A percentile compares a stretch with the other conserved stretches of the same genome.
These are phyloP conservation scores for Saccharomyces hybrid DNA, from an alignment of 1,139 yeast genomes.

Conservation along the genomic window DNA sequence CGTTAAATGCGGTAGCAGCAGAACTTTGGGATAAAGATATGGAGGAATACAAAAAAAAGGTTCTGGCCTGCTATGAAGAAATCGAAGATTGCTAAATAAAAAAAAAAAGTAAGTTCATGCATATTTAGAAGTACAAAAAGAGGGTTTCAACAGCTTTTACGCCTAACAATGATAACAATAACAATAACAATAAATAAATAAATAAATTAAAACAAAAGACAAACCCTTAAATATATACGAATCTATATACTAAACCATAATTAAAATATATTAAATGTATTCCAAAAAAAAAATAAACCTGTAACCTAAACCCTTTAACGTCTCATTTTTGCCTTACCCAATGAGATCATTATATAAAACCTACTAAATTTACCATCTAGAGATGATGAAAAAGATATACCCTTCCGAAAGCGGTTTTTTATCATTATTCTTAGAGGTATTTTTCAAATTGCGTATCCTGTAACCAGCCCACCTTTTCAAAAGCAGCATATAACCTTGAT, in stretches of 20 bases:
- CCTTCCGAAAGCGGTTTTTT: neutral
- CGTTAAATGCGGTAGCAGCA: conserved; percentile 43
- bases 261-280: neutral
- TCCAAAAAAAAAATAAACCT: neutral
- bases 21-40: conserved; percentile 40
- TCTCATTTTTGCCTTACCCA: neutral
- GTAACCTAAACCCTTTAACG: neutral
- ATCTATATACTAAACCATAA: neutral
- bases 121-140: too few relatives aligned
- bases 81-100: conserved; percentile 20
- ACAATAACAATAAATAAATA: neutral
- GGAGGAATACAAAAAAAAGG: conserved; percentile 38
- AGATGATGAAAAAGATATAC: neutral
- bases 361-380: neutral
- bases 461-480: conserved; percentile 93
- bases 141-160: neutral
- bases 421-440: conserved; percentile 31
- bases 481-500: conserved; percentile 83
- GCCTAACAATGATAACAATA: neutral
- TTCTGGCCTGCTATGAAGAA: conserved; percentile 39
- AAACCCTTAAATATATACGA: neutral
- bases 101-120: too few relatives aligned
- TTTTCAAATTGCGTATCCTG: conserved; percentile 63
- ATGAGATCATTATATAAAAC: neutral
- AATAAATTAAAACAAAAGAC: neutral